Conservation (phyloP, 768 basidiomycete genomes). For the Clathrus columnatus region DNA sequence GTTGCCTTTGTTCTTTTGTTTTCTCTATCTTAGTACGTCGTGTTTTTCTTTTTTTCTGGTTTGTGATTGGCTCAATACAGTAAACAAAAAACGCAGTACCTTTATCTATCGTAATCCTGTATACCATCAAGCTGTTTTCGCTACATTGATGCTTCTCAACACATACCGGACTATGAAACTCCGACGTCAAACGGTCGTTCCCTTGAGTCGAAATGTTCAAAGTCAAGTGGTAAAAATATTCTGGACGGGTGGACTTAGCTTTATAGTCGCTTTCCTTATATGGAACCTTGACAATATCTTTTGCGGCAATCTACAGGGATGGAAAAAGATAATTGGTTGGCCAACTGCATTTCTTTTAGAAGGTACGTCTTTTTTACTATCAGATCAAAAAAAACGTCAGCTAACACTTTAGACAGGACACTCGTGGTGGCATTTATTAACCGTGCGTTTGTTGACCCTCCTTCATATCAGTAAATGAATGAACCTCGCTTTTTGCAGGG, state of each 20-base stretch:
- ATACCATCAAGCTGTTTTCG: slow-evolving; percentile 75
- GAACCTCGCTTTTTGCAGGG: slow-evolving; percentile 23
- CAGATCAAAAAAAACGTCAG: background rate
- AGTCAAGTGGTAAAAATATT: slow-evolving; percentile 36
- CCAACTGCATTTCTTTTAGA: slow-evolving; percentile 59
- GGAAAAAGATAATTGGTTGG: slow-evolving; percentile 54
- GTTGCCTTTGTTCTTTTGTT: slow-evolving; percentile 50
- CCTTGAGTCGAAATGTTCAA: slow-evolving; percentile 37
- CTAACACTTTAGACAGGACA: slow-evolving; percentile 36
- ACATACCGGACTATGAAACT: slow-evolving; percentile 45
- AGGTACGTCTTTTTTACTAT: slow-evolving; percentile 27
- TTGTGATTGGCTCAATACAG: background rate
- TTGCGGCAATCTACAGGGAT: slow-evolving; percentile 46
- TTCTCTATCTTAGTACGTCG: slow-evolving; percentile 64
- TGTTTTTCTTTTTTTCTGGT: background rate
- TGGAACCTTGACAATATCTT: slow-evolving; percentile 82
- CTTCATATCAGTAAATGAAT: background rate
- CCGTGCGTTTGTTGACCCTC: slow-evolving; percentile 29
- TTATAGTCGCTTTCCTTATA: slow-evolving; percentile 56
- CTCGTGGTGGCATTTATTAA: slow-evolving; percentile 69
- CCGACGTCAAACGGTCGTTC: slow-evolving; percentile 25
- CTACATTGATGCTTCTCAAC: slow-evolving; percentile 40
- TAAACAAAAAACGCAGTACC: no score
- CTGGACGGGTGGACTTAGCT: slow-evolving; percentile 43
- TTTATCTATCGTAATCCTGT: slow-evolving; percentile 60